Evolutionary conservation across 179 eudicot genomes (phyloP), one percentile per base, ranked within the genome.

Genomic region (Pouteria campechiana): DNA sequence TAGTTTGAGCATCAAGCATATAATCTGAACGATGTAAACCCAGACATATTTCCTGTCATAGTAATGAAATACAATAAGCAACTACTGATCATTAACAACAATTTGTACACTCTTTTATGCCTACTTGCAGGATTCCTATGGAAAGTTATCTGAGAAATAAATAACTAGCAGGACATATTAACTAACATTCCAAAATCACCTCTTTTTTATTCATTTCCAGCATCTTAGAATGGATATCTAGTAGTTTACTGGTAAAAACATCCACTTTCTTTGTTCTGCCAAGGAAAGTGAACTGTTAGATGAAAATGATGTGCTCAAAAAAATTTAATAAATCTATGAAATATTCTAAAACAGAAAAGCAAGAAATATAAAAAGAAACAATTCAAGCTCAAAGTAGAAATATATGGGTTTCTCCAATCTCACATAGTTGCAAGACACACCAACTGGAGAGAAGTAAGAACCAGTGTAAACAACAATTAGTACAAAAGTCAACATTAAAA

Each of bases 11-110:
- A 59, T 90, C 98, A 61, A 90, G 87, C 98, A 90, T 90, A 58
- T 86, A 90, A 61, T 90, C 96, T 17, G 98, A 90, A 24, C 98
- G 95, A 68, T 86, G 85, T 50, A 90, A 62, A 48, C 96, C 98
- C 70, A 86, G 67, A 53, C 98, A 95, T 58, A 90, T 82, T 36
- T 82, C 96, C 98, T 90, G 50, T 3, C 20, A n/a, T 28, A 57
- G 25, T 31, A 23, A 38, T 52, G 37, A 16, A 36, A 54, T 24
- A 6, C 20, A 19, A 10, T 41, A 64, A 7, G 55, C 19, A 3
- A 21, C 40, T 12, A 3, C 29, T 23, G 31, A 39, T 29, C 32
- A 52, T 50, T 28, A 21, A 31, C 27, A 10, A 48, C 18, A 56
- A 22, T 9, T 36, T 29, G 18, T 15, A 48, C 6, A 16, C 31